Evolutionary conservation across 805 yeast species (phyloP).

Genomic region (Starmerella stigmatis): DNA sequence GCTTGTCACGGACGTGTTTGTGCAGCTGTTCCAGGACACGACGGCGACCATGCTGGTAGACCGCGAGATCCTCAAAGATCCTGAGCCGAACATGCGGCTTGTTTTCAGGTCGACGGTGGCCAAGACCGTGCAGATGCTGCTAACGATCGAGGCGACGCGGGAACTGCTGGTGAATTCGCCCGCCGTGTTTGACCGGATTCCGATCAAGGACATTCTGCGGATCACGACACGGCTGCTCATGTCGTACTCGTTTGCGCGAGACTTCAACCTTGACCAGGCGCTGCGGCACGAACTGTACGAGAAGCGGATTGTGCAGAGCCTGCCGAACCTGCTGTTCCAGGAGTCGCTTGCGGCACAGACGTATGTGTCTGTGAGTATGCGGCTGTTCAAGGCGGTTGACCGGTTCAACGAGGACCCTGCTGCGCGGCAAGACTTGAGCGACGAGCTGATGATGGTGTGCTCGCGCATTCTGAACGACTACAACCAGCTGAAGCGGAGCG

Average conservation of each 20-base stretch:
- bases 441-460: conserved; percentile 56
- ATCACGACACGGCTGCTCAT: conserved; percentile 50
- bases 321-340: conserved; percentile 85
- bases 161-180: conserved; percentile 55
- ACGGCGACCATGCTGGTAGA: conserved; percentile 74
- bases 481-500: conserved; percentile 54
- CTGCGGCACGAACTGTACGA: conserved; percentile 81
- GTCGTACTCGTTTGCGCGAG: conserved; percentile 74
- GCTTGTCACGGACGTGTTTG: conserved; percentile 53
- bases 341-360: conserved; percentile 87
- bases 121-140: conserved; percentile 79
- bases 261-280: conserved; percentile 80
- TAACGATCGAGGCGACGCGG: conserved; percentile 75
- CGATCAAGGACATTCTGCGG: conserved; percentile 51
- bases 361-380: conserved; percentile 66
- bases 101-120: conserved; percentile 67
- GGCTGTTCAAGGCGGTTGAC: conserved; percentile 58
- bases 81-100: conserved; percentile 35
- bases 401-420: conserved; percentile 37
- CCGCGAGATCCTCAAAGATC: conserved; percentile 17
- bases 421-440: conserved; percentile 43
- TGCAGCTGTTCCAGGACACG: conserved; percentile 62
- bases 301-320: conserved; percentile 81
- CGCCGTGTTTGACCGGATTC: conserved; percentile 55
- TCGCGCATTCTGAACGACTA: conserved; percentile 60